Base-by-base conservation (phyloP, 2,329 filamentous ascomycete species). In the Monosporascus sp. region DNA sequence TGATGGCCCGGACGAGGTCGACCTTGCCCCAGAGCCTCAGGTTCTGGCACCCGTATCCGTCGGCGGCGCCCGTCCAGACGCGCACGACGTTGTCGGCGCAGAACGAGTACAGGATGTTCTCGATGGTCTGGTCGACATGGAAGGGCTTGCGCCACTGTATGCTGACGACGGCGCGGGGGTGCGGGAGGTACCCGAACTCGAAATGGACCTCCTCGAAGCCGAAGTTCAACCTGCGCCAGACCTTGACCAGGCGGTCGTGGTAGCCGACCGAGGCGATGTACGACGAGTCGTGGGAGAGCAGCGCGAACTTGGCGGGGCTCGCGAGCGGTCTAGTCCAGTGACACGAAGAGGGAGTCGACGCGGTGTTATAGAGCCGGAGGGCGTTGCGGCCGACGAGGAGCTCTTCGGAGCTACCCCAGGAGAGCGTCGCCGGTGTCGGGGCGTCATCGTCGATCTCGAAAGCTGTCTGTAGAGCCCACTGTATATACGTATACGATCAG, bases 31-130 rank as follows among this genome's bases (percentile, higher is more conserved):
- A 96, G 38, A 95, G 79, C 52, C 88, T 83, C 66, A 97, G 76
- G 5, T 88, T 83, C 50, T 90, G 85, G 14, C 86, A 76, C 20
- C 85, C 83, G 62, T 88, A 83, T 61, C 88, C 82, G 38, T 84
- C 80, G 56, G 96, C 90, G 5, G 84, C 85, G 8, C 87, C 81
- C 0, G 87, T 86, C 93, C 93, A 99, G 41, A 97, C 81, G 46
- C 92, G 83, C 57, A 97, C 75, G 49, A 86, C 77, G 54, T 87
- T 85, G 67, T 99, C 94, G 16, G 84, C 80, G 62, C 91, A 95
- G 59, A 92, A 84, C 0, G 94, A 96, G 66, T 96, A 97, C 1
- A 99, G 79, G 1, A 96, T 87, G 69, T 96, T 94, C 40, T 94
- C 88, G 52, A 87, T 82, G 6, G 84, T 85, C 66, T 96, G 89